Conservation (phyloP, 352 stramenopile genomes). For the Lagenidium giganteum region DNA sequence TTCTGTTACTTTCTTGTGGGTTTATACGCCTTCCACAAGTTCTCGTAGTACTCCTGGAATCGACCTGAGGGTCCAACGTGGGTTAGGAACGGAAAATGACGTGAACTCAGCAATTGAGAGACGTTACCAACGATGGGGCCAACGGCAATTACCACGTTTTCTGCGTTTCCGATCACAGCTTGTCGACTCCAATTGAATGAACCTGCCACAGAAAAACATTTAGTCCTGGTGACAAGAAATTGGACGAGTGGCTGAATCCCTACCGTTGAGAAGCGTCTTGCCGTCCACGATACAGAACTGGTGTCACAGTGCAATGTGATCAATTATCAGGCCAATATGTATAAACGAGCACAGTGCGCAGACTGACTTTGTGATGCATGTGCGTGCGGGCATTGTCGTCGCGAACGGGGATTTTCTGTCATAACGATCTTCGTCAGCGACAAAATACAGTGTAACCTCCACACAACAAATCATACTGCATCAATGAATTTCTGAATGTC, state of each 20-base stretch:
- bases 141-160: constrained; percentile 53
- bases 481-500: constrained; percentile 77
- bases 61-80: constrained; percentile 18
- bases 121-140: constrained; percentile 50
- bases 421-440: neutral
- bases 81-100: neutral
- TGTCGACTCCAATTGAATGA: constrained; percentile 79
- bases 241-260: no score
- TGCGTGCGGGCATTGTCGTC: constrained; percentile 54
- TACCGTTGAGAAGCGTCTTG: constrained; percentile 52
- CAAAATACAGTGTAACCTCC: neutral
- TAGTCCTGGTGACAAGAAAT: neutral
- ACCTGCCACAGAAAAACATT: constrained; percentile 11
- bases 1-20: no score
- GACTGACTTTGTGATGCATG: constrained; percentile 67
- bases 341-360: neutral
- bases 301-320: neutral
- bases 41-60: constrained; percentile 56
- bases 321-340: neutral
- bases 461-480: constrained; percentile 24
- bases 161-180: constrained; percentile 50
- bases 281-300: constrained; percentile 74
- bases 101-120: neutral
- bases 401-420: constrained; percentile 50
- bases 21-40: constrained; percentile 56